Base-by-base conservation (phyloP, 2,329 filamentous ascomycete genomes). In the Diaporthe sp. region DNA sequence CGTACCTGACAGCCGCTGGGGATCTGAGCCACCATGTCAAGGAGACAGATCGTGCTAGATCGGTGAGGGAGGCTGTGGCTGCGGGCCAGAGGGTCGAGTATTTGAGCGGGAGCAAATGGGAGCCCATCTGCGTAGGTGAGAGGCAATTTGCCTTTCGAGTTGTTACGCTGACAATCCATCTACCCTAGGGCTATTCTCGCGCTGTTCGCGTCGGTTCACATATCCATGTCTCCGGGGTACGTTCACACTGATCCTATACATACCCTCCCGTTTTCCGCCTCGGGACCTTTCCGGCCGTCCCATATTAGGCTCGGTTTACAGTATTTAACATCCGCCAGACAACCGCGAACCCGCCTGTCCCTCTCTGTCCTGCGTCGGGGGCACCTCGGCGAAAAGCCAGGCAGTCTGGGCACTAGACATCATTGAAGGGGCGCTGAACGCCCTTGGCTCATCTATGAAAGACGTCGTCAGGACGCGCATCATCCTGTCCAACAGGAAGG, bases 1-100 rank as follows among this genome's bases (percentile, higher is more conserved):
- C 81, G 4, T 82, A 77, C 65, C 70, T 83, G 55, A 82, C 81
- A 2, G 80, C 80, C 3, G 70, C 80, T 2, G 81, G 81, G 0
- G 79, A 83, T 73, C 73, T 82, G 59, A 81, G 79, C 13, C 74
- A 82, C 65, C 81, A 82, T 65, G 17, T 80, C 5, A 32, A 71
- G n/a, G 70, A 77, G 56, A 44, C 50, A 3, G 75, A 76, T 37
- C 32, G 70, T 6, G 25, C 4, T 17, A 56, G 69, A 27, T 59
- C 70, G 35, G 63, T 80, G 0, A 55, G 51, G 8, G 69, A 76
- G 58, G 79, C 79, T 19, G 71, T 79, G 22, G 74, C 53, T 0
- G 42, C 70, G 30, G 80, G 80, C 1, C 74, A 76, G 55, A 73
- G 80, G 25, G 76, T 81, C 32, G 80, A 82, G 70, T 81, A 81